Evolutionary conservation across 2,329 filamentous ascomycete species (phyloP).

Genomic region (Fusarium sp.): DNA sequence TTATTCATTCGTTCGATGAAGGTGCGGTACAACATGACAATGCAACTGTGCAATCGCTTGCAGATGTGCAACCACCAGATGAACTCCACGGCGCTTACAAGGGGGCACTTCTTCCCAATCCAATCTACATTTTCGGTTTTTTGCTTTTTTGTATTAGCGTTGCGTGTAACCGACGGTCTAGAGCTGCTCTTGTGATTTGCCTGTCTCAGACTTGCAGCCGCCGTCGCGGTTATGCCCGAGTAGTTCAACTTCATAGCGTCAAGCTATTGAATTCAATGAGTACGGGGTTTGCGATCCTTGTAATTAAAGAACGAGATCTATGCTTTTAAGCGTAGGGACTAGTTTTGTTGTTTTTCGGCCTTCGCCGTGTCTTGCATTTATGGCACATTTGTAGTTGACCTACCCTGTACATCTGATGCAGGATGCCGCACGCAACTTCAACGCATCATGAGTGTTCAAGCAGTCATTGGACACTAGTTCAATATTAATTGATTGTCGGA

Average conservation of each 20-base stretch:
- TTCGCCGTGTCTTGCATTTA: background rate
- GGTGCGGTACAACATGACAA: slow-evolving; percentile 21
- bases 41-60: slow-evolving; percentile 16
- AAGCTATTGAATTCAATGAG: slow-evolving; percentile 9
- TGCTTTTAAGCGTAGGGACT: background rate
- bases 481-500: background rate
- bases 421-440: background rate
- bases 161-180: slow-evolving; percentile 31
- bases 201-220: slow-evolving; percentile 33
- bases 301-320: background rate
- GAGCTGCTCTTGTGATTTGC: slow-evolving; percentile 30
- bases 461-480: background rate
- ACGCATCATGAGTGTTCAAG: background rate
- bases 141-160: slow-evolving; percentile 14
- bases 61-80: slow-evolving; percentile 28
- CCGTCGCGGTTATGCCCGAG: slow-evolving; percentile 32
- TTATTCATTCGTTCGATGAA: background rate
- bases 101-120: background rate
- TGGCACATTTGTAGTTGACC: no score
- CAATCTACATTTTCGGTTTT: background rate
- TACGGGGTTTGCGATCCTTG: background rate
- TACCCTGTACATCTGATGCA: slow-evolving; percentile 8
- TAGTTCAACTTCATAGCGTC: background rate
- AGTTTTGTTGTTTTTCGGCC: background rate
- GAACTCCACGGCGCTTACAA: slow-evolving; percentile 31